Conservation (phyloP, 2,329 filamentous ascomycete genomes). For the Nemania sp. region DNA sequence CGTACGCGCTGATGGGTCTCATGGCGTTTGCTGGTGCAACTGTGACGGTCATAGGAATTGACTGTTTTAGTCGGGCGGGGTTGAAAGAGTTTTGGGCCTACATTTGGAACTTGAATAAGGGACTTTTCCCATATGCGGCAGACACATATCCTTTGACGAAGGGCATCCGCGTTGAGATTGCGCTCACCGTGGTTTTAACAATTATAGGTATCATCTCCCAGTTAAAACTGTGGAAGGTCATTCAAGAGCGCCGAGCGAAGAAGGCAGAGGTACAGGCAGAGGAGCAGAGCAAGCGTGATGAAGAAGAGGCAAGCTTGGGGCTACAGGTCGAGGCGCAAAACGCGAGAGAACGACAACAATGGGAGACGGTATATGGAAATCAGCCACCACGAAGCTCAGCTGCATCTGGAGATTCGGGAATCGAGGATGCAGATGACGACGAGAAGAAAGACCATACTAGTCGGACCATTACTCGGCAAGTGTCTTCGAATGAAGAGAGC, state of each 20-base stretch:
- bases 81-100: slow-evolving; percentile 97
- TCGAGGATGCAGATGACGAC: slow-evolving; percentile 53
- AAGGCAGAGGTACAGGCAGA: slow-evolving; percentile 56
- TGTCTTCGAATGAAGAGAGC: slow-evolving; percentile 47
- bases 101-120: slow-evolving; percentile 80
- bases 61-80: slow-evolving; percentile 88
- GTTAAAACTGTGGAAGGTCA: slow-evolving; percentile 81
- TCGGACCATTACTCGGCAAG: slow-evolving; percentile 41
- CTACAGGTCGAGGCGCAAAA: slow-evolving; percentile 67
- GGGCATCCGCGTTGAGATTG: slow-evolving; percentile 84
- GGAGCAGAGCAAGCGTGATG: slow-evolving; percentile 50
- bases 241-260: slow-evolving; percentile 65
- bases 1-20: slow-evolving; percentile 74
- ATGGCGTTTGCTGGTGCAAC: slow-evolving; percentile 85
- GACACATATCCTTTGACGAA: slow-evolving; percentile 83
- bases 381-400: slow-evolving; percentile 42
- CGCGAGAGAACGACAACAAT: slow-evolving; percentile 65
- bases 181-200: slow-evolving; percentile 74
- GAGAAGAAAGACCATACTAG: slow-evolving; percentile 45
- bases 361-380: slow-evolving; percentile 79
- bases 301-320: slow-evolving; percentile 71
- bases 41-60: slow-evolving; percentile 78
- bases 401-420: slow-evolving; percentile 54
- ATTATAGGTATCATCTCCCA: slow-evolving; percentile 81
- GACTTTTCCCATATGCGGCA: slow-evolving; percentile 77